Evolutionary conservation across 768 basidiomycete genomes (phyloP).

Genomic region (Hygrophorus pudorinus): DNA sequence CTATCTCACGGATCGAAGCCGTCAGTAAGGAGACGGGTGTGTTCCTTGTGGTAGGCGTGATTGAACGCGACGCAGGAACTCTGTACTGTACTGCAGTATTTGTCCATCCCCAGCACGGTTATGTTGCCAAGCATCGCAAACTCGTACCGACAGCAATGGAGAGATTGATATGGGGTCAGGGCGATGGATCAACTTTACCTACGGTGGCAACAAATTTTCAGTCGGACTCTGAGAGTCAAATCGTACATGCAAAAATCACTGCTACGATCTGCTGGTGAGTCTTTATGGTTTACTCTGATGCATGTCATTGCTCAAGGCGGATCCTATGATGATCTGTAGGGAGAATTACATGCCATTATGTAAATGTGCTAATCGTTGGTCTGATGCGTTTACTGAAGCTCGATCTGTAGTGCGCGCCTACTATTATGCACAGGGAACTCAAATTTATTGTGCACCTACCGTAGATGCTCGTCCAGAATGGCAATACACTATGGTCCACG

Average conservation of each 20-base stretch:
- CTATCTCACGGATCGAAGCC: slow-evolving; percentile 34
- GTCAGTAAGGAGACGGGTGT: slow-evolving; percentile 39
- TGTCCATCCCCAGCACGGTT: slow-evolving; percentile 40
- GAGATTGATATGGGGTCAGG: slow-evolving; percentile 53
- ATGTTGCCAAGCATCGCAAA: slow-evolving; percentile 56
- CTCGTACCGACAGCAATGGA: slow-evolving; percentile 53
- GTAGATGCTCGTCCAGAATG: slow-evolving; percentile 50
- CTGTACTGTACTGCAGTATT: slow-evolving; percentile 54
- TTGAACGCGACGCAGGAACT: slow-evolving; percentile 50
- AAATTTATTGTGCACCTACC: slow-evolving; percentile 58
- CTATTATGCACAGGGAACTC: slow-evolving; percentile 49
- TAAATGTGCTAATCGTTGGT: slow-evolving; percentile 18
- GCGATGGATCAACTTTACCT: slow-evolving; percentile 44
- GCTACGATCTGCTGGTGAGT: slow-evolving; percentile 52
- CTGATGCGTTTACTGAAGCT: background rate
- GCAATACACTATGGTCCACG: slow-evolving; percentile 49
- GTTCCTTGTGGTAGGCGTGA: slow-evolving; percentile 49
- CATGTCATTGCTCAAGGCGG: background rate
- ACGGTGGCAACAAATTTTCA: slow-evolving; percentile 33
- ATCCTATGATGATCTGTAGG: slow-evolving; percentile 25
- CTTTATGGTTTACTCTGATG: background rate
- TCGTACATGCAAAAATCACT: slow-evolving; percentile 35
- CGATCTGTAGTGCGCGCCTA: slow-evolving; percentile 37
- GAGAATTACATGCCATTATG: slow-evolving; percentile 63
- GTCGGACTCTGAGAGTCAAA: slow-evolving; percentile 8